phyloP scores from a whole-genome alignment of 1,139 yeast genomes.

The Hansenula anomala region DNA sequence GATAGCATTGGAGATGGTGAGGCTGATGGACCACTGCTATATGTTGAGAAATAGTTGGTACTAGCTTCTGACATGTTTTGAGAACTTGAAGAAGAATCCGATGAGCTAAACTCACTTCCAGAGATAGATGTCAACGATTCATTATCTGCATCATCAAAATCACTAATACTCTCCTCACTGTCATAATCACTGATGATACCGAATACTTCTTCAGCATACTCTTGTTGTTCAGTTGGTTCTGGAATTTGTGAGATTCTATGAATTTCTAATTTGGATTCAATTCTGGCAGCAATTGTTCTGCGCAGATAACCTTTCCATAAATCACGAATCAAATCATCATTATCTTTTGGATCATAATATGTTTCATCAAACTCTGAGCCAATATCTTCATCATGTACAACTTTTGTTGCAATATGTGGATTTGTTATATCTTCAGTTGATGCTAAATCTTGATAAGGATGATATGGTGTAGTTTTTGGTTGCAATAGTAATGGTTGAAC shows the following conservation, averaged over 20 bases:
- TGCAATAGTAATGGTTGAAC: neutral
- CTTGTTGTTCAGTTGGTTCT: slow-evolving; percentile 8
- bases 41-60: slow-evolving; percentile 8
- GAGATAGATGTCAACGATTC: slow-evolving; percentile 15
- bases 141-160: slow-evolving; percentile 1
- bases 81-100: slow-evolving; percentile 3
- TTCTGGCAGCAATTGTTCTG: slow-evolving; percentile 14
- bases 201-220: slow-evolving; percentile 2
- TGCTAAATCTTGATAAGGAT: neutral
- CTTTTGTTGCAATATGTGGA: neutral
- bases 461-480: neutral
- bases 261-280: slow-evolving; percentile 14
- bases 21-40: slow-evolving; percentile 5
- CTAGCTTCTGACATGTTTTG: slow-evolving; percentile 7
- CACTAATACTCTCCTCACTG: neutral
- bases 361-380: slow-evolving; percentile 4
- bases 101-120: slow-evolving; percentile 5
- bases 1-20: slow-evolving; percentile 9
- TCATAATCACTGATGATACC: slow-evolving; percentile 5
- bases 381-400: slow-evolving; percentile 2
- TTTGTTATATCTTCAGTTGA: neutral
- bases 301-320: slow-evolving; percentile 14
- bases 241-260: slow-evolving; percentile 10
- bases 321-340: slow-evolving; percentile 9
- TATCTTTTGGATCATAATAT: slow-evolving; percentile 1